Evolutionary conservation across 2,329 filamentous ascomycete species (phyloP), one percentile per base, ranked within the genome.

Genomic region (Calonectria hongkongensis): DNA sequence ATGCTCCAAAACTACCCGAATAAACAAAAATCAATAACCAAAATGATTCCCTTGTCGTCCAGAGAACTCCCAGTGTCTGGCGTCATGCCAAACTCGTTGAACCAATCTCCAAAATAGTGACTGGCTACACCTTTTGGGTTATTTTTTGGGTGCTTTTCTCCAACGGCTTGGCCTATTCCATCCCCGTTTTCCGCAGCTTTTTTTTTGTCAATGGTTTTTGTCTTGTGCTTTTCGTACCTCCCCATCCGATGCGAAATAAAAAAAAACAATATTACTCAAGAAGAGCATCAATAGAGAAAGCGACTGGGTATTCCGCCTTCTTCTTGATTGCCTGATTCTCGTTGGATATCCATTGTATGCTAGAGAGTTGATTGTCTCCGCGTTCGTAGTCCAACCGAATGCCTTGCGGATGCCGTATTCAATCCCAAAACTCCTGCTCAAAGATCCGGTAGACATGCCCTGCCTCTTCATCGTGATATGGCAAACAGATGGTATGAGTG

Each of bases 51-150:
- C 51, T 41, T 68, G 67, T 68, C 74, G 64, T 73, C 56, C 50
- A 75, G 70, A 75, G 58, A 79, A 78, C 75, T 79, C 77, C 75
- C 50, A 70, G 71, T 15, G 12, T 60, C 67, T 66, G 76, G 54
- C 58, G 27, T 54, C 73, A 72, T 30, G 45, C 48, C 58, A 36
- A 70, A 63, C 62, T 58, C 70, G 47, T 71, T 71, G 58, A 68
- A 68, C 51, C 60, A 33, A 72, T 54, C 68, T 58, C 39, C 39
- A 63, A 41, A 56, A 69, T 36, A 65, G 48, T 41, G 60, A 65
- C 50, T 70, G 50, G 30, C 65, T 67, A 30, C 54, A 60, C 33
- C 39, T 71, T 73, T 72, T 71, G 58, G 36, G 66, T 36, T 36
- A 66, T 56, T 65, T 58, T 58, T 54, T 45, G 30, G 36, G 28